Conservation (phyloP, 176 grass and related monocot species). For the Aegilops umbellulata region DNA sequence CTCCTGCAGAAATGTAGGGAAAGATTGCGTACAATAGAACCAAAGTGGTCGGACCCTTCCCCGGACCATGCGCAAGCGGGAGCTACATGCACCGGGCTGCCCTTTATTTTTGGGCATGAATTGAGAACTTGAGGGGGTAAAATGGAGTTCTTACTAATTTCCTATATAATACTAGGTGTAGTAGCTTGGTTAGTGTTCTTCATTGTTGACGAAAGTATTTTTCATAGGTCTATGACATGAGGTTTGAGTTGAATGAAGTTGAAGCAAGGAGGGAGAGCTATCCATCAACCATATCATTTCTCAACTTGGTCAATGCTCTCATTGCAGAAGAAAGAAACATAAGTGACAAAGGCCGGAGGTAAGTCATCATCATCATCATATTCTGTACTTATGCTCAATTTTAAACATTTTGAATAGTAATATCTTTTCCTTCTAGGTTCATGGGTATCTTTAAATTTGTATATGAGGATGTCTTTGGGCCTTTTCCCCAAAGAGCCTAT, state of each 20-base stretch:
- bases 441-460: constrained; percentile 96
- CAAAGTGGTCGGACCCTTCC: too few relatives aligned
- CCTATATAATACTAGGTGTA: constrained; percentile 1
- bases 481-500: constrained; percentile 95
- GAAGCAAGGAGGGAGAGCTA: constrained; percentile 96
- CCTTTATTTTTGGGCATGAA: not conserved
- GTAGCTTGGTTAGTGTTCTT: constrained; percentile 22
- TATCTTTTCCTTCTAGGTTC: constrained; percentile 50
- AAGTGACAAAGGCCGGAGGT: constrained; percentile 86
- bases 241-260: constrained; percentile 96
- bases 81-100: too few relatives aligned
- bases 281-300: constrained; percentile 97
- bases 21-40: too few relatives aligned
- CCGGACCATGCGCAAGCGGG: too few relatives aligned
- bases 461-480: constrained; percentile 91
- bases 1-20: too few relatives aligned
- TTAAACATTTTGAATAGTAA: constrained; percentile 11
- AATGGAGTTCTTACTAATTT: not conserved
- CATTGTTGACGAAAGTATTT: constrained; percentile 24
- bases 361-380: constrained; percentile 13
- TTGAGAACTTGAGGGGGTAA: not conserved
- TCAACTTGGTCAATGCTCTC: constrained; percentile 92
- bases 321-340: constrained; percentile 84
- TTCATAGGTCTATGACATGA: constrained; percentile 91
- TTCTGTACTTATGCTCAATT: not conserved